phyloP scores from a whole-genome alignment of 2,329 filamentous ascomycete species.

The Arachnomyces sp. region DNA sequence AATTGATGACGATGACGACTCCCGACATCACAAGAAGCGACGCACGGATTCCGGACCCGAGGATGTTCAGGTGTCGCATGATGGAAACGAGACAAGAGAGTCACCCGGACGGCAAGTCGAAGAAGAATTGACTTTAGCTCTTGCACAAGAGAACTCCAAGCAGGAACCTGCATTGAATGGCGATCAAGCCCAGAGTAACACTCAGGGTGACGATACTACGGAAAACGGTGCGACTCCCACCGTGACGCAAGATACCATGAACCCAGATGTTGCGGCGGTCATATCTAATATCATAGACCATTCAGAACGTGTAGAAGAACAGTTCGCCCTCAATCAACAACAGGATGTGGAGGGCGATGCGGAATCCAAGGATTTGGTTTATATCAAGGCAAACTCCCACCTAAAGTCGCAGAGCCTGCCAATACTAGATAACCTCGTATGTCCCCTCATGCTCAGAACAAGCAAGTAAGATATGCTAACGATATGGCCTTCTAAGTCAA shows the following conservation, averaged over 20 bases:
- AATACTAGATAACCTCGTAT: conserved; percentile 53
- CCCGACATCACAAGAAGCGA: conserved; percentile 31
- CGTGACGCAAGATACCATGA: conserved; percentile 19
- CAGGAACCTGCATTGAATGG: conserved; percentile 17
- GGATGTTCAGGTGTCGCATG: conserved; percentile 8
- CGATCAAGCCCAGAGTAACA: conserved; percentile 7
- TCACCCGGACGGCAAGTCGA: conserved; percentile 19
- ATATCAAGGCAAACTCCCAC: conserved; percentile 36
- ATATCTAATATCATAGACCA: conserved; percentile 37
- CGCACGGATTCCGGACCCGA: conserved; percentile 26
- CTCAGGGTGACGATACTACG: conserved; percentile 15
- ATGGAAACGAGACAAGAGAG: too few species aligned
- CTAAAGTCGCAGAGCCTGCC: conserved; percentile 53
- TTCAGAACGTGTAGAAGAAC: conserved; percentile 34
- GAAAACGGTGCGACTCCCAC: conserved; percentile 16
- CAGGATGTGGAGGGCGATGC: conserved; percentile 21
- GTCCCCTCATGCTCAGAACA: conserved; percentile 12
- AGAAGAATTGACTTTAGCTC: conserved; percentile 28
- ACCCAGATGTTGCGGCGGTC: conserved; percentile 30
- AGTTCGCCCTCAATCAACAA: conserved; percentile 28
- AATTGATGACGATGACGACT: conserved; percentile 23
- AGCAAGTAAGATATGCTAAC: too few species aligned
- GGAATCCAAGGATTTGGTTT: conserved; percentile 27
- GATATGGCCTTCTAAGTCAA: conserved; percentile 35
- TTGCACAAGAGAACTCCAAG: conserved; percentile 23